phyloP scores from a whole-genome alignment of 2,329 filamentous ascomycete species.

The Acrocalymma vagum region DNA sequence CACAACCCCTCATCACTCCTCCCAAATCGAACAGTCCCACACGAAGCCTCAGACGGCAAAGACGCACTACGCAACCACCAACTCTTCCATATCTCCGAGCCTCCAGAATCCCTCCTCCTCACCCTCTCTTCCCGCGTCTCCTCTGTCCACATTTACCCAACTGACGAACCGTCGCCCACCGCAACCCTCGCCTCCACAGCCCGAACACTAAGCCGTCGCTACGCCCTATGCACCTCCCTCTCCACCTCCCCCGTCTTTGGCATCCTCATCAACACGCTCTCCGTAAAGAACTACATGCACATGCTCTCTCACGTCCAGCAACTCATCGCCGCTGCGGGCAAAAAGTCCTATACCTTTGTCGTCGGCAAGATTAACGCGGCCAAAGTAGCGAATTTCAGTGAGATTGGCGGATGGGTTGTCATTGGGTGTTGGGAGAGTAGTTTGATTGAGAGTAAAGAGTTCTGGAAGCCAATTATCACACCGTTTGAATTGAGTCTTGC shows the following conservation, averaged over 20 bases:
- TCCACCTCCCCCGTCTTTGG: constrained; percentile 86
- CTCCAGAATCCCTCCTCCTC: constrained; percentile 83
- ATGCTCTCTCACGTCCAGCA: constrained; percentile 78
- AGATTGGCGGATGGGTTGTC: constrained; percentile 96
- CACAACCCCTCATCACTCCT: constrained; percentile 82
- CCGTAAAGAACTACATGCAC: constrained; percentile 86
- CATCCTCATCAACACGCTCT: constrained; percentile 94
- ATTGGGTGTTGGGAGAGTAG: constrained; percentile 98
- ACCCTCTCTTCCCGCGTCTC: constrained; percentile 85
- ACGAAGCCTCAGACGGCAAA: constrained; percentile 54
- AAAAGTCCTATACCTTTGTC: constrained; percentile 96
- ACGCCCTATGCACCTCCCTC: constrained; percentile 83
- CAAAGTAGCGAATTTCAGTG: constrained; percentile 95
- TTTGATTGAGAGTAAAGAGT: constrained; percentile 86
- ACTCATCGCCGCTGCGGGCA: constrained; percentile 80
- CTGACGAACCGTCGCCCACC: constrained; percentile 46
- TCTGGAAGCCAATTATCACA: constrained; percentile 91
- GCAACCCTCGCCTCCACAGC: constrained; percentile 61
- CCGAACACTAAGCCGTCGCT: constrained; percentile 79
- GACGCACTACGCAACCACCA: constrained; percentile 70
- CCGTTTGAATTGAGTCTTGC: constrained; percentile 89
- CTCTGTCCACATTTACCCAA: constrained; percentile 80
- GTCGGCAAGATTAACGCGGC: constrained; percentile 96
- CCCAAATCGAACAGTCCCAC: constrained; percentile 80
- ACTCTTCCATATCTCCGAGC: constrained; percentile 85